A percentile compares a stretch with the other conserved stretches of the same genome.
These are phyloP conservation scores for Cutaneotrichosporon dermatis DNA, from an alignment of 1,284 basidiomycete species.

Conservation along the genomic window DNA sequence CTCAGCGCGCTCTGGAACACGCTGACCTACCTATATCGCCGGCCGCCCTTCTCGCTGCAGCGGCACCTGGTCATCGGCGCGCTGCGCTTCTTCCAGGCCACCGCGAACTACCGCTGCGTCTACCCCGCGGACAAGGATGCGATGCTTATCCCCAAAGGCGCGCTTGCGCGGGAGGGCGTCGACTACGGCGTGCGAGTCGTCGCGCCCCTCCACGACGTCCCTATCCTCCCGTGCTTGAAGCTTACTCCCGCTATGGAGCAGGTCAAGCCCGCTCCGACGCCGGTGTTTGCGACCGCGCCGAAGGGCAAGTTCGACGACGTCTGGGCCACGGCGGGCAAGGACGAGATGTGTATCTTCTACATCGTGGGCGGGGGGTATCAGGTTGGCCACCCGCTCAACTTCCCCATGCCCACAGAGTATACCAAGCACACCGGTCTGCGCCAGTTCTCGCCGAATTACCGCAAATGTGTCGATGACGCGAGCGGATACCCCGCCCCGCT, in stretches of 20 bases:
- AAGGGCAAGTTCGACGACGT: slow-evolving; percentile 8
- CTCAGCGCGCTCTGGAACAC: slow-evolving; percentile 1
- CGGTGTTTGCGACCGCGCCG: slow-evolving; percentile 14
- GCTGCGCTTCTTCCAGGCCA: neutral
- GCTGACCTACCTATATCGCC: slow-evolving; percentile 4
- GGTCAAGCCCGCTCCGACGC: slow-evolving; percentile 3
- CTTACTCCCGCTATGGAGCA: neutral
- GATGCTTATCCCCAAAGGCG: slow-evolving; percentile 1
- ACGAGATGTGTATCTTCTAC: slow-evolving; percentile 14
- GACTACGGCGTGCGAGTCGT: slow-evolving; percentile 8
- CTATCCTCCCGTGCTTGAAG: neutral
- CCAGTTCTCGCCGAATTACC: slow-evolving; percentile 13
- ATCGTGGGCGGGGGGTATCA: slow-evolving; percentile 17
- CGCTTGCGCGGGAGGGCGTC: neutral
- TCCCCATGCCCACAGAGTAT: neutral
- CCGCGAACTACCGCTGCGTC: slow-evolving; percentile 1
- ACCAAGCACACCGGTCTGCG: neutral
- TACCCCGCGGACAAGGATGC: slow-evolving; percentile 3
- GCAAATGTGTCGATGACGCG: slow-evolving; percentile 13
- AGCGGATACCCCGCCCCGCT: slow-evolving; percentile 11
- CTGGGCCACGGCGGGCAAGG: slow-evolving; percentile 9
- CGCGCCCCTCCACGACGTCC: slow-evolving; percentile 3
- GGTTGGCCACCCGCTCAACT: neutral
- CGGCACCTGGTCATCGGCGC: slow-evolving; percentile 7
- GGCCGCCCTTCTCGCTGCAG: slow-evolving; percentile 5